Evolutionary conservation across 148 eudicot species (phyloP), one percentile per base, ranked within the genome.

Genomic region (Limonium bicolor): DNA sequence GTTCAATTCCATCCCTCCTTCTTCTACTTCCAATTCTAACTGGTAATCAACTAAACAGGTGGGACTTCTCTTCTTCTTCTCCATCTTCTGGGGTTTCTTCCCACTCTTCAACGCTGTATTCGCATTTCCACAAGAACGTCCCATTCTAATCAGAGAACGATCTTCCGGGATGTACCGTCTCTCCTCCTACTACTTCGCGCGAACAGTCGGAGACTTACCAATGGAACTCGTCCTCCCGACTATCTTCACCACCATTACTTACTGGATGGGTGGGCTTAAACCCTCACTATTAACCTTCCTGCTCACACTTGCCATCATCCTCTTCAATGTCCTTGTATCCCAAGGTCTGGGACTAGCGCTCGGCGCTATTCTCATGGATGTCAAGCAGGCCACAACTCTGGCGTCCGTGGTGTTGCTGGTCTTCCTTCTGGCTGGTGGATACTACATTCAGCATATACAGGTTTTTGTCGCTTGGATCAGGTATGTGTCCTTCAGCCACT

Each of bases 11-110:
- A n/a, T n/a, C n/a, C n/a, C n/a, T 36, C 17, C 10, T 4, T 6
- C 12, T 20, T 27, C 31, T 38, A 3, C 23, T 38, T 8, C 36
- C 12, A 47, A 56, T 33, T 11, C 27, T 11, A 9, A 25, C 7
- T 4, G 14, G 24, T 55, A 2, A 20, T 7, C 36, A 33, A 31
- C 20, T 36, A 3, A 3, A 48, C 74, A 86, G 87, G 77, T 82
- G 54, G 94, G 94, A 15, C 63, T 87, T 14, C 72, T 87, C 20
- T 87, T 87, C 60, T 87, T 87, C 77, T 78, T 82, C 72, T 73
- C 96, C 30, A 76, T 82, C 27, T 87, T 87, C 56, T 87, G 96
- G 96, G 85, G 94, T 2, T 78, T 87, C 69, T 87, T 76, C 69
- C 96, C 96, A 0, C 61, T 82, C 5, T 76, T 67, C 82, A 73